Conservation (phyloP, 2,329 filamentous ascomycete species). For the Elsinoe fawcettii region DNA sequence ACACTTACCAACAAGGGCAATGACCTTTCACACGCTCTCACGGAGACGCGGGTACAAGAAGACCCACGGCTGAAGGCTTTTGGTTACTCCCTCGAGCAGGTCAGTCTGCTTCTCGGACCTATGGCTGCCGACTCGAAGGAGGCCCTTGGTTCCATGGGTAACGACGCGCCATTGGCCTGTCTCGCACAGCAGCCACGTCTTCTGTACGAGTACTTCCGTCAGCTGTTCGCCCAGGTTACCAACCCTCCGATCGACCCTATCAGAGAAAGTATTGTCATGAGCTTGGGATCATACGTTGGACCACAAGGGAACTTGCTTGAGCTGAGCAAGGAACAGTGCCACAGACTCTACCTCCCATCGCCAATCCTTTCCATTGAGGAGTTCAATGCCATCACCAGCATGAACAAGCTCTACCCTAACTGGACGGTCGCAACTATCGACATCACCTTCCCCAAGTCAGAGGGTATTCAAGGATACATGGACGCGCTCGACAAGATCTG, state of each 20-base stretch:
- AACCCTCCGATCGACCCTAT: slow-evolving; percentile 98
- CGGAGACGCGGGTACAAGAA: slow-evolving; percentile 66
- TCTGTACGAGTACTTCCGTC: slow-evolving; percentile 92
- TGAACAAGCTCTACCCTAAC: slow-evolving; percentile 60
- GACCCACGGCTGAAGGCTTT: slow-evolving; percentile 79
- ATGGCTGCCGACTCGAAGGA: slow-evolving; percentile 98
- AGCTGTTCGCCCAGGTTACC: slow-evolving; percentile 95
- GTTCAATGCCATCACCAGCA: slow-evolving; percentile 79
- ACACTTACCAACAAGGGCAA: slow-evolving; percentile 50
- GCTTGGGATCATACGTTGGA: slow-evolving; percentile 89
- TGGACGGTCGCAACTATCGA: slow-evolving; percentile 91
- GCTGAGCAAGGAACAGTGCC: slow-evolving; percentile 86
- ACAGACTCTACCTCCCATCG: slow-evolving; percentile 75
- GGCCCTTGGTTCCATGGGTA: slow-evolving; percentile 94
- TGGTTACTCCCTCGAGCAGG: slow-evolving; percentile 91
- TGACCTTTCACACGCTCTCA: slow-evolving; percentile 60
- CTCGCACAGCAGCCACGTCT: slow-evolving; percentile 82
- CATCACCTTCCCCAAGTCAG: slow-evolving; percentile 81
- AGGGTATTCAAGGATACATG: slow-evolving; percentile 76
- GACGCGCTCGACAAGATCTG: slow-evolving; percentile 84
- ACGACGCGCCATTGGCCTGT: slow-evolving; percentile 87
- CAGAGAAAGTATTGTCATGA: slow-evolving; percentile 96
- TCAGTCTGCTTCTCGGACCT: slow-evolving; percentile 80
- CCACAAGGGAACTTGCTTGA: slow-evolving; percentile 92
- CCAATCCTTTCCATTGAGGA: slow-evolving; percentile 84